Evolutionary conservation across 2,329 filamentous ascomycete genomes (phyloP), one percentile per base, ranked within the genome.

Genomic region (Trichoderma atroviride): DNA sequence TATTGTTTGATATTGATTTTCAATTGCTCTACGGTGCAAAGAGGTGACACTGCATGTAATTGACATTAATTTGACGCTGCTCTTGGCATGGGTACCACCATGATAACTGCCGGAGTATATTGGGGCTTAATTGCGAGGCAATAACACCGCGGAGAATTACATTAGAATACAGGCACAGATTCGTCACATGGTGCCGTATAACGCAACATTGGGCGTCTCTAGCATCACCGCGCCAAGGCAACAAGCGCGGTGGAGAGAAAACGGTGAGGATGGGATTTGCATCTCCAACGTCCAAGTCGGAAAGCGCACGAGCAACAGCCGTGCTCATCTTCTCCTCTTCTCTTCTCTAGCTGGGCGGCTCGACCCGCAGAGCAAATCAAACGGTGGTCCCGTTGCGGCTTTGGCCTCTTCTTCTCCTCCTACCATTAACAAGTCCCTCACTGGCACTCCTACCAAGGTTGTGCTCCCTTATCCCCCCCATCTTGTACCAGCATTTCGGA

Each of bases 361-460:
- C 61, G 61, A 50, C 61, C 61, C 61, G 47, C 47, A 55, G 24
- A 64, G 47, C 47, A 53, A 47, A 55, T 22, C 37, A 40, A 40
- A 37, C 31, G 27, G 22, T 14, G 22, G 31, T 16, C 47, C n/a
- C 52, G 58, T 35, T 62, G 27, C 43, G 3, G 16, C 19, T 19
- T 19, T 10, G 6, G 16, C 4, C 7, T 27, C 59, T 10, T 62
- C 59, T 52, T 24, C 22, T 24, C 9, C 59, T 24, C 5, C 13
- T 40, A 13, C 11, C 14, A 16, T 14, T 16, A 40, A 5, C 35
- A 40, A 27, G 14, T 40, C 7, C 37, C 22, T 27, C 35, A 13
- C 33, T n/a, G n/a, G n/a, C n/a, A n/a, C n/a, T n/a, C n/a, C n/a
- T n/a, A n/a, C n/a, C n/a, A n/a, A n/a, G n/a, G n/a, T n/a, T n/a